Base-by-base conservation (phyloP, 768 basidiomycete genomes). In the Pholiota conissans region DNA sequence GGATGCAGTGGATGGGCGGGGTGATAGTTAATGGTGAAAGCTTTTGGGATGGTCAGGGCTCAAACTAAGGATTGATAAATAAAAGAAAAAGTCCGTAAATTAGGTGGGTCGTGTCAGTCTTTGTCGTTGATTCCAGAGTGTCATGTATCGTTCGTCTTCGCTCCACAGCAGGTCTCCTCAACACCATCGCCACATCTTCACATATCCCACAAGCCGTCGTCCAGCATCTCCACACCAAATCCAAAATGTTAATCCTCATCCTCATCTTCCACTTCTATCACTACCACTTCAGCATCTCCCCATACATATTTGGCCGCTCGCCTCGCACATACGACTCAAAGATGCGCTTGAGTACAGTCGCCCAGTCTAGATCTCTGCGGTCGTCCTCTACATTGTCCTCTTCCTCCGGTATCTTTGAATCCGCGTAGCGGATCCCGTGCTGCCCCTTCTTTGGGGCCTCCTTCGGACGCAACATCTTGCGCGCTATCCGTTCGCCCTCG, bases 291-390 rank as follows among this genome's bases (percentile, higher is more conserved):
- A 86, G 67, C 82, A 81, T 84, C 69, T 98, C 95, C 29, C 95
- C 95, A 66, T 98, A 97, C 91, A 95, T 91, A 71, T 95, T 98
- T 9, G 96, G 94, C 60, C 81, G 75, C 74, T 99, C 96, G 14
- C 90, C 92, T 40, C 96, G 85, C 60, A 99, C 69, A 72, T 91
- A 98, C 20, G 87, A 82, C 74, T 99, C 97, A 68, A 97, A 98
- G 40, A 93, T 94, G 68, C 97, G 82, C 76, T 98, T 99, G 64
- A 98, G 72, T 20, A 98, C 95, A 11, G 94, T 91, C 24, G 90
- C 84, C 97, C 97, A 99, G 64, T 89, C 84, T 55, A 95, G 77
- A 66, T 96, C 95, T 39, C 87, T 83, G 68, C 84, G 82, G 72
- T 95, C 92, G 58, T 87, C 82, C 16, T 75, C 76, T 3, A 85